phyloP scores from a whole-genome alignment of 768 basidiomycete genomes.

The Kwoniella sp. region DNA sequence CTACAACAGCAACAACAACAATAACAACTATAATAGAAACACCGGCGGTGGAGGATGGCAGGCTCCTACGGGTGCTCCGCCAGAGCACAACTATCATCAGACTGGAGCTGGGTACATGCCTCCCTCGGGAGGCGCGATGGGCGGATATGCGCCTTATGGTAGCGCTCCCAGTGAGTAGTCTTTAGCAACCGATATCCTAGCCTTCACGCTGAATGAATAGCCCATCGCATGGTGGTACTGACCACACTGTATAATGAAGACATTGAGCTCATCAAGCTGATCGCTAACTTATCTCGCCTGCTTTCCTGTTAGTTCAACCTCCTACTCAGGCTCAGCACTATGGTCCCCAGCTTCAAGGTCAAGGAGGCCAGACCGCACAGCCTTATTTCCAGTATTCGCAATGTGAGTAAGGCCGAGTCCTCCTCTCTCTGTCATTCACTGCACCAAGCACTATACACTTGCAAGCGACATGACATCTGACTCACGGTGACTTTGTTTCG shows the following conservation, averaged over 20 bases:
- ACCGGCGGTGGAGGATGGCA: constrained; percentile 12
- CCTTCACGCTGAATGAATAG: constrained; percentile 11
- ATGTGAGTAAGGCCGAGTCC: constrained; percentile 60
- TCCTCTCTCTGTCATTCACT: not conserved
- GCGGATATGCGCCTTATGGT: constrained; percentile 26
- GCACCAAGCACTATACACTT: not conserved
- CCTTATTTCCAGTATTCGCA: constrained; percentile 84
- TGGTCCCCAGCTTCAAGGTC: constrained; percentile 62
- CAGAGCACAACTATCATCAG: constrained; percentile 27
- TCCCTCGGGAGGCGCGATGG: constrained; percentile 11
- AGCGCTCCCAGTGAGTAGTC: constrained; percentile 25
- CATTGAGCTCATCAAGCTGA: not conserved
- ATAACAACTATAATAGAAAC: constrained; percentile 6
- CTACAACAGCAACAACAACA: not conserved
- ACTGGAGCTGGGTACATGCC: constrained; percentile 33
- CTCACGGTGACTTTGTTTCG: not conserved
- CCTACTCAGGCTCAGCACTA: constrained; percentile 65
- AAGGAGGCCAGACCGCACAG: constrained; percentile 58
- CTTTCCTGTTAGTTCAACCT: constrained; percentile 53
- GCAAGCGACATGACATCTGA: not conserved
- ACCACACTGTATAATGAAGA: too few relatives aligned
- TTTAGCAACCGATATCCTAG: too few relatives aligned
- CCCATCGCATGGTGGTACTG: not conserved
- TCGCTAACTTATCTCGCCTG: not conserved
- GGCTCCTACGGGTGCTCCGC: constrained; percentile 29